A percentile compares a stretch with the other conserved stretches of the same genome.
Conservation (phyloP, 83 land plant species). For the Diphasiastrum complanatum region DNA sequence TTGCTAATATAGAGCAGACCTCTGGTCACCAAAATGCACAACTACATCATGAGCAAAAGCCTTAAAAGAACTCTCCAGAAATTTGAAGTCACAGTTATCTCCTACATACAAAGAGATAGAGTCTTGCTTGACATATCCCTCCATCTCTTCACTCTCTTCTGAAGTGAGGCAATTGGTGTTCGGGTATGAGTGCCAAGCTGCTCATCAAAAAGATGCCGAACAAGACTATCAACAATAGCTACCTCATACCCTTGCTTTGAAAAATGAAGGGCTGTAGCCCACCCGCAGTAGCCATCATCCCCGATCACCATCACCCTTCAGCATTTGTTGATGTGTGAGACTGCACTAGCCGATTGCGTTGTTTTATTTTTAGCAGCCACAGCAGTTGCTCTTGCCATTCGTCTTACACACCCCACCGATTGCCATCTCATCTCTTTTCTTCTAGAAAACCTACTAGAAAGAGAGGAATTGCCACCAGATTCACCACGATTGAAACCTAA, state of each 20-base stretch:
- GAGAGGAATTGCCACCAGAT: no score
- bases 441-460: no score
- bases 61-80: slow-evolving; percentile 63
- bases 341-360: no score
- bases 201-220: slow-evolving; percentile 86
- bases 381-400: no score
- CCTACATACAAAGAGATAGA: slow-evolving; percentile 65
- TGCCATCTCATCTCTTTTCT: no score
- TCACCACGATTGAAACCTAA: no score
- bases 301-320: slow-evolving; percentile 96
- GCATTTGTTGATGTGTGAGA: no score
- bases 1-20: slow-evolving; percentile 86
- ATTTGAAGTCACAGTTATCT: slow-evolving; percentile 92
- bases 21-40: slow-evolving; percentile 90
- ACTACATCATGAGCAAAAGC: slow-evolving; percentile 76
- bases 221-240: slow-evolving; percentile 82
- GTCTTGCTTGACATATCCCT: slow-evolving; percentile 65
- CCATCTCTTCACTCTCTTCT: slow-evolving; percentile 74
- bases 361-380: no score
- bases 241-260: slow-evolving; percentile 87
- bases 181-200: slow-evolving; percentile 87
- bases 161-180: slow-evolving; percentile 84
- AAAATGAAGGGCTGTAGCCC: slow-evolving; percentile 98
- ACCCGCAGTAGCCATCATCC: slow-evolving; percentile 98
- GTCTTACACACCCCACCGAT: no score